Percentiles rank a stretch among this genome's conserved stretches.
These are phyloP conservation scores for Agaricales sp. DNA, from an alignment of 1,284 basidiomycete genomes.

Conservation along the genomic window DNA sequence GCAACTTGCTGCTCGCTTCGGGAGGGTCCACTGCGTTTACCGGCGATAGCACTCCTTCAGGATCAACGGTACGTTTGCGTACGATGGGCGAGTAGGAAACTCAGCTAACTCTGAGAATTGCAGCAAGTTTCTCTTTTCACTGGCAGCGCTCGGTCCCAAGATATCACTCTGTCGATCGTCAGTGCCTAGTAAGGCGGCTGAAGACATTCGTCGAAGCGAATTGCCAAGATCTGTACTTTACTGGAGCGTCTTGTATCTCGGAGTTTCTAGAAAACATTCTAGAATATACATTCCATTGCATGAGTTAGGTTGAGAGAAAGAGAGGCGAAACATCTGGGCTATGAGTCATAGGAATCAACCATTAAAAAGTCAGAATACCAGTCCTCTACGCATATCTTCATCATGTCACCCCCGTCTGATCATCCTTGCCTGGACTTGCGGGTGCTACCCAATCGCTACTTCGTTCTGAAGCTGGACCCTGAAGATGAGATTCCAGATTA, in stretches of 20 bases:
- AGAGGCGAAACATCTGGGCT: constrained; percentile 31
- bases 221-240: too few relatives aligned
- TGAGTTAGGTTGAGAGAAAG: constrained; percentile 35
- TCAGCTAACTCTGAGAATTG: too few relatives aligned
- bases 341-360: constrained; percentile 10
- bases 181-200: too few relatives aligned
- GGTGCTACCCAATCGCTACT: constrained; percentile 44
- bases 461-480: constrained; percentile 39
- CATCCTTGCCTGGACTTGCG: constrained; percentile 39
- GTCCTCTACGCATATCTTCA: too few relatives aligned
- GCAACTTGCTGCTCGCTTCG: constrained; percentile 37
- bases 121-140: too few relatives aligned
- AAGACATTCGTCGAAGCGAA: too few relatives aligned
- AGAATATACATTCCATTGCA: constrained; percentile 36
- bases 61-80: constrained; percentile 36
- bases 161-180: too few relatives aligned
- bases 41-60: constrained; percentile 43
- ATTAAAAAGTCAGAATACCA: too few relatives aligned
- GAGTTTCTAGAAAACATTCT: too few relatives aligned
- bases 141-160: too few relatives aligned
- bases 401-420: constrained; percentile 39
- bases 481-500: constrained; percentile 12
- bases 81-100: too few relatives aligned
- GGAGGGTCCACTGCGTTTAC: constrained; percentile 41
- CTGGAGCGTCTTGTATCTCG: too few relatives aligned